phyloP scores from a whole-genome alignment of 2,329 filamentous ascomycete genomes.

The Botrytis pseudocinerea region DNA sequence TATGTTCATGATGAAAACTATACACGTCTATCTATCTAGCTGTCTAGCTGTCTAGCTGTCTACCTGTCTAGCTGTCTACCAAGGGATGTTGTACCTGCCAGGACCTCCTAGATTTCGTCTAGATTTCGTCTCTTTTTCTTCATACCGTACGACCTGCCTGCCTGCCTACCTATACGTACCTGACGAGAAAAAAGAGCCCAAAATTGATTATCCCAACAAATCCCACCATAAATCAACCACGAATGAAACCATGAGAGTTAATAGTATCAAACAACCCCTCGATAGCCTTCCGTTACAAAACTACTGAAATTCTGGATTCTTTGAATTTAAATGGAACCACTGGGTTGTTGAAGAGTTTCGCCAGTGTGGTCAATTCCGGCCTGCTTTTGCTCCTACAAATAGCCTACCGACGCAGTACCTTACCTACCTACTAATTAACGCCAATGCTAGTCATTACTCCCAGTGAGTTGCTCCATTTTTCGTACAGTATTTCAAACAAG shows the following conservation, averaged over 20 bases:
- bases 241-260: not conserved
- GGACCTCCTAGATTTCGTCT: not conserved
- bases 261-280: not conserved
- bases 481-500: conserved; percentile 2
- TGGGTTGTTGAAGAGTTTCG: not conserved
- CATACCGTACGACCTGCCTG: not conserved
- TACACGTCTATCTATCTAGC: not conserved
- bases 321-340: not conserved
- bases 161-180: too few species aligned
- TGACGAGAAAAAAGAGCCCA: not conserved
- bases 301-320: not conserved
- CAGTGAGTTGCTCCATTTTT: not conserved
- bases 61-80: not conserved
- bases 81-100: not conserved
- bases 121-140: not conserved
- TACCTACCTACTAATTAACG: not conserved
- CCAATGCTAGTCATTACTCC: not conserved
- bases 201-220: not conserved
- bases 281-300: not conserved
- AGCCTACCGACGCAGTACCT: not conserved
- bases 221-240: not conserved
- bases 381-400: not conserved
- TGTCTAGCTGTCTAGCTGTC: not conserved
- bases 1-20: not conserved
- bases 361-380: not conserved